Evolutionary conservation across 2,329 filamentous ascomycete genomes (phyloP).

Genomic region (Alternaria sp.): DNA sequence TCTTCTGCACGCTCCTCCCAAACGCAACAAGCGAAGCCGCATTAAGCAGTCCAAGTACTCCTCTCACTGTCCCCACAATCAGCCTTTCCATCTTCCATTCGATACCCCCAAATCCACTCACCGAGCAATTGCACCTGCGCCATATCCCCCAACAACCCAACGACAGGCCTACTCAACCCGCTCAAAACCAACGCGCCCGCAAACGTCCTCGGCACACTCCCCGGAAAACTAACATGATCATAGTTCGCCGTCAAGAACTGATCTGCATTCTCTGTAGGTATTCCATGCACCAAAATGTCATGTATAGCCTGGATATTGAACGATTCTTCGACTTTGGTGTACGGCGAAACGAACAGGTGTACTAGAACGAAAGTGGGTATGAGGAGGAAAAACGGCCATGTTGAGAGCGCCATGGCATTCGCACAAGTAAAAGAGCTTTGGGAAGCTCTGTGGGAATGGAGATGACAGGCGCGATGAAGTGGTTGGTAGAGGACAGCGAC

Average conservation of each 20-base stretch:
- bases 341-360: slow-evolving; percentile 78
- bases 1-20: slow-evolving; percentile 65
- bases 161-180: slow-evolving; percentile 70
- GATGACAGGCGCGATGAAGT: background rate
- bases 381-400: slow-evolving; percentile 38
- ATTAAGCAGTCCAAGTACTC: slow-evolving; percentile 79
- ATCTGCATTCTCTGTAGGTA: slow-evolving; percentile 64
- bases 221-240: slow-evolving; percentile 90
- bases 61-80: slow-evolving; percentile 63
- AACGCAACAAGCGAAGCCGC: slow-evolving; percentile 71
- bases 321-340: slow-evolving; percentile 98
- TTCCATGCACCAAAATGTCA: slow-evolving; percentile 83
- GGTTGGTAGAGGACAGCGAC: background rate
- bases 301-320: slow-evolving; percentile 96
- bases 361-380: slow-evolving; percentile 53
- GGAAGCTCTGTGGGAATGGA: background rate
- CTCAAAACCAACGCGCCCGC: slow-evolving; percentile 80
- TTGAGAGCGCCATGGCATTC: slow-evolving; percentile 29
- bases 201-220: slow-evolving; percentile 90
- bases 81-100: background rate
- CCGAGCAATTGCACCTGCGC: slow-evolving; percentile 64
- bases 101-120: slow-evolving; percentile 36
- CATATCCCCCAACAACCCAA: slow-evolving; percentile 62
- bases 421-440: background rate
- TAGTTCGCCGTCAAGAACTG: slow-evolving; percentile 68